These are phyloP conservation scores for Nannochloropsis gaditana DNA, from an alignment of 108 stramenopile species.

Conservation along the genomic window DNA sequence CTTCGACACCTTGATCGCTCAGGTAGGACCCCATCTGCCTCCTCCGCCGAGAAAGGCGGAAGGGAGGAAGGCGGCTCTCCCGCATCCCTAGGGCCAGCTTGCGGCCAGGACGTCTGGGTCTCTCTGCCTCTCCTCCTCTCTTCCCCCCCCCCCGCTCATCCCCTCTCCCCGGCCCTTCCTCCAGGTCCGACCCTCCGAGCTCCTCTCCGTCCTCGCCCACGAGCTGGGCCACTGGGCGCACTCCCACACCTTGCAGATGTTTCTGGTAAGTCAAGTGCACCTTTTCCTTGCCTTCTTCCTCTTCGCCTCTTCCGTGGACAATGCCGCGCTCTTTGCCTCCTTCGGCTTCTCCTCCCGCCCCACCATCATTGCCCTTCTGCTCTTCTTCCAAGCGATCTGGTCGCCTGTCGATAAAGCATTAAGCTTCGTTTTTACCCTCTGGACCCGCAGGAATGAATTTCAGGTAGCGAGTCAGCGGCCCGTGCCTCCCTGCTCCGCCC, in stretches of 20 bases:
- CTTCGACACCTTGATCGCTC: constrained; percentile 88
- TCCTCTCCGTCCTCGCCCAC: constrained; percentile 84
- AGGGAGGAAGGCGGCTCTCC: neutral
- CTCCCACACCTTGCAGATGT: constrained; percentile 87
- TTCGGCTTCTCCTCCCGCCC: constrained; percentile 88
- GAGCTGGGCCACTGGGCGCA: constrained; percentile 96
- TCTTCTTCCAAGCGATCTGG: constrained; percentile 87
- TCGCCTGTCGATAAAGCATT: constrained; percentile 93
- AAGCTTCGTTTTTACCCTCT: constrained; percentile 73
- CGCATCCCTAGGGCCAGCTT: neutral
- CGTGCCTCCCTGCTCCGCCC: neutral
- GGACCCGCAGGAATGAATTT: constrained; percentile 69
- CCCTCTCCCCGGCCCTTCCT: too few relatives aligned
- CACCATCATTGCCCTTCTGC: constrained; percentile 76
- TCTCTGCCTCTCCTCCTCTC: neutral
- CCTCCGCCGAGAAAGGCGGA: neutral
- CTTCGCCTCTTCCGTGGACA: constrained; percentile 68
- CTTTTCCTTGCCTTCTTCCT: constrained; percentile 77
- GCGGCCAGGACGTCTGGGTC: neutral
- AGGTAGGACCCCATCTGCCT: constrained; percentile 27
- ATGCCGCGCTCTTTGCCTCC: constrained; percentile 70
- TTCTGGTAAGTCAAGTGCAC: constrained; percentile 81
- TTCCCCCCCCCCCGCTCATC: neutral
- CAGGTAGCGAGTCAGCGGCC: neutral
- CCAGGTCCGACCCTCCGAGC: constrained; percentile 73